Evolutionary conservation across 495 filamentous ascomycete species (phyloP), one percentile per base, ranked within the genome.

Genomic region (Pyronema omphalodes): DNA sequence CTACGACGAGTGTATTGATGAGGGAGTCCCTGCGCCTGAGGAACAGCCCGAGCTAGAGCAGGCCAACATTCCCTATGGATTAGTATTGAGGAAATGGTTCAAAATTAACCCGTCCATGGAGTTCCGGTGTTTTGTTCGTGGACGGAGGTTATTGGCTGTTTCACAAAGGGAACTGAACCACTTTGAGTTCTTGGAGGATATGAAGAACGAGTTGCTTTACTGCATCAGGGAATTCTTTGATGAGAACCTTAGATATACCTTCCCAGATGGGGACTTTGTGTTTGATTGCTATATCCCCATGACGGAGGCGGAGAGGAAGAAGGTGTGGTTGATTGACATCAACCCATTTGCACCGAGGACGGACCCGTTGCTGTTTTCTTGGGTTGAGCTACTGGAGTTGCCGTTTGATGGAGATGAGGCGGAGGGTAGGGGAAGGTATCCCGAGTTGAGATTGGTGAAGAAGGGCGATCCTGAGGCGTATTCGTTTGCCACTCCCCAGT

Each of bases 281-380:
- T 94, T 99, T 57, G 91, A 99, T 67, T 83, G 83, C 18, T 96
- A 95, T 59, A 73, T 96, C 9, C 89, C 86, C 3, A 79, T 82
- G 45, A 82, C 84, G 4, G 76, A 83, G 53, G 23, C 15, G 11
- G 59, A 47, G 14, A 74, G 81, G 58, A 71, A 80, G 17, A 54
- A 36, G 14, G 86, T 93, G 0, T 82, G 88, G 71, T 70, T 99
- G 23, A 79, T 96, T 36, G 91, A 99, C 65, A 80, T 99, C 51
- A 96, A 99, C 58, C 86, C 91, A 0, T 99, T 91, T 84, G 93
- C 91, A 9, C 79, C 76, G 50, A 68, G 86, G 53, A 99, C 91
- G 0, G 91, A 99, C 66, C 78, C 85, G 8, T 65, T 95, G 44
- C 69, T 96, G 12, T 99, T 95, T 64, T 81, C 79, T 50, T 99